Evolutionary conservation across 2,329 filamentous ascomycete genomes (phyloP), one percentile per base, ranked within the genome.

Genomic region (Fusarium nanum): DNA sequence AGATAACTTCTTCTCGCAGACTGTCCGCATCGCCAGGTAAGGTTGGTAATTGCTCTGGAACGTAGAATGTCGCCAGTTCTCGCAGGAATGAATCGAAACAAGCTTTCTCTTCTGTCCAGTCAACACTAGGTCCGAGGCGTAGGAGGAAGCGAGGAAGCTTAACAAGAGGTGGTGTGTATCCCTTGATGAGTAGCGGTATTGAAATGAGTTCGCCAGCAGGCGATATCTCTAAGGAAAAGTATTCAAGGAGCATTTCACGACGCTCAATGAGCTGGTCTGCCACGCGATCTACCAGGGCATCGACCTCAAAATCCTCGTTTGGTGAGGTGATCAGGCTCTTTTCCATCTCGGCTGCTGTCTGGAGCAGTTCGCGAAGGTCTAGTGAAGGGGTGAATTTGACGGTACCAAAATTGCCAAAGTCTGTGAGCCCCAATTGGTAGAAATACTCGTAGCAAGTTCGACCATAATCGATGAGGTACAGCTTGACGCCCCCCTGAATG

Each of bases 381-480:
- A 98, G 86, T 0, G 93, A 87, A 4, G 93, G 92, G 50, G 89
- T 88, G 74, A 99, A 93, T 13, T 88, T 89, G 62, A 99, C 94
- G 23, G 85, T 80, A 5, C 96, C 96, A 76, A 97, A 98, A 78
- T 99, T 99, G 3, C 92, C 93, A 80, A 99, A 99, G 76, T 99
- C 94, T 0, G 94, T 97, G 37, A 99, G 86, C 0, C 94, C 95
- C 22, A 98, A 83, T 81, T 99, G 96, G 81, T 99, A 99, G 79
- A 98, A 97, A 78, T 95, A 97, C 74, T 98, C 95, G 67, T 90
- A 92, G 78, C 89, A 92, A 2, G 92, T 83, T 77, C 95, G 90
- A 13, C 94, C 96, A 76, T 99, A 99, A 80, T 99, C 96, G 55
- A 99, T 86, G 23, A 99, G 87, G 78, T 92, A 98, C 10, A 99